These are phyloP conservation scores for Seiridium cupressi DNA, from an alignment of 2,329 filamentous ascomycete genomes.

Conservation along the genomic window DNA sequence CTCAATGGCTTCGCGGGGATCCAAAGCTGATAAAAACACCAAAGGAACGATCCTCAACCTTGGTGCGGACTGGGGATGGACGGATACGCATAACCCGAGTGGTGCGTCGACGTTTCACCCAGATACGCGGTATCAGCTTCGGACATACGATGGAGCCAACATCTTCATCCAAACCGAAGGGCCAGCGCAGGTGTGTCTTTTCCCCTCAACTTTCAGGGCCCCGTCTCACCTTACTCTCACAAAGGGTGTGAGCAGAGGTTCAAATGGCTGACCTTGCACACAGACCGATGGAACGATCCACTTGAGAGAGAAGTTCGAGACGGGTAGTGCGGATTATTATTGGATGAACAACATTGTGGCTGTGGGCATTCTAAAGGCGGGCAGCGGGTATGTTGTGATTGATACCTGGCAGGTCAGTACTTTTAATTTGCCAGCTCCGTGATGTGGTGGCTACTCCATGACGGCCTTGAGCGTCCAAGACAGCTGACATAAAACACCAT, in stretches of 20 bases:
- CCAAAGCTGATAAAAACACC: background rate
- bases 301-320: conserved; percentile 23
- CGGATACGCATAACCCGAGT: conserved; percentile 14
- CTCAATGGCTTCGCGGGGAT: background rate
- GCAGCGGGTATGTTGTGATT: conserved; percentile 17
- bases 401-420: conserved; percentile 26
- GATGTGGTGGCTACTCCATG: background rate
- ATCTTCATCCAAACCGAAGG: conserved; percentile 29
- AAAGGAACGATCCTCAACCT: conserved; percentile 24
- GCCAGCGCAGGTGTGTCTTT: conserved; percentile 15
- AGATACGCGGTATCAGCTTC: conserved; percentile 29
- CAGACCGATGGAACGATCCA: conserved; percentile 19
- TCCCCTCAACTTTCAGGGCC: background rate
- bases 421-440: background rate
- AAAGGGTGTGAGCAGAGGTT: background rate
- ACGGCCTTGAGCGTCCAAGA: too few species aligned
- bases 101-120: conserved; percentile 16
- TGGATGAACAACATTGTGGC: conserved; percentile 30
- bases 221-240: too few species aligned
- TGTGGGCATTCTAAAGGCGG: conserved; percentile 21
- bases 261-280: background rate
- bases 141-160: conserved; percentile 27
- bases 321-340: conserved; percentile 23
- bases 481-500: too few species aligned
- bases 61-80: conserved; percentile 27